A percentile compares a stretch with the other conserved stretches of the same genome.
Conservation (phyloP, 106 monocot species). For the Allium cepa region DNA sequence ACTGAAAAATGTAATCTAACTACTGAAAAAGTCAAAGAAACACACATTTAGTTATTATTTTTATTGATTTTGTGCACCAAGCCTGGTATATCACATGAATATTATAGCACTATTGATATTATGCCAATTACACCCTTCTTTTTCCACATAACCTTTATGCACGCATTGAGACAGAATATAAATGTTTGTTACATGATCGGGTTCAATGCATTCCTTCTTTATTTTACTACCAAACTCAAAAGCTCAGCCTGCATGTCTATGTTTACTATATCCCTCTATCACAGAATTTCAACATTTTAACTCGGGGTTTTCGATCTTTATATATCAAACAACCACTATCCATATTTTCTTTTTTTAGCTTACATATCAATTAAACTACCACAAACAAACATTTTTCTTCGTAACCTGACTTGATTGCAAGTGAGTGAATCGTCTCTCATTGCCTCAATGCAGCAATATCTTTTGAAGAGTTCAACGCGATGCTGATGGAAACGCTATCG, state of each 20-base stretch:
- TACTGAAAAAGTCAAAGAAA: no score
- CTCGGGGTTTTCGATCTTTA: constrained; percentile 36
- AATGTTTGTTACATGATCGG: constrained; percentile 72
- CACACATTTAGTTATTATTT: no score
- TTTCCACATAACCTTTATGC: constrained; percentile 62
- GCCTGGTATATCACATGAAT: no score
- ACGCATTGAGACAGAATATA: constrained; percentile 73
- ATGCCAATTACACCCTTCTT: constrained; percentile 75
- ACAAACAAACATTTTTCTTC: constrained; percentile 49
- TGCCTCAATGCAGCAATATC: constrained; percentile 51
- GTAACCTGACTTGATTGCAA: constrained; percentile 59
- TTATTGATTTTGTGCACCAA: no score
- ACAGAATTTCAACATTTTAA: constrained; percentile 90
- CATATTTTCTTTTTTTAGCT: constrained; percentile 68
- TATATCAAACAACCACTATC: constrained; percentile 39
- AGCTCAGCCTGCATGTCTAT: constrained; percentile 51
- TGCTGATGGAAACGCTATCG: constrained; percentile 77
- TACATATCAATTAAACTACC: constrained; percentile 91
- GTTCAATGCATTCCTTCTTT: constrained; percentile 30
- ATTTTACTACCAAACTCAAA: constrained; percentile 59
- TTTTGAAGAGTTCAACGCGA: constrained; percentile 58
- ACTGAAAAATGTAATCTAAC: no score
- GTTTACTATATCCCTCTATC: constrained; percentile 65
- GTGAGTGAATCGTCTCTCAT: constrained; percentile 61
- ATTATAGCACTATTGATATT: constrained; percentile 15